Base-by-base conservation (phyloP, 2,329 filamentous ascomycete species). In the Dryadomyces quercivorus region DNA sequence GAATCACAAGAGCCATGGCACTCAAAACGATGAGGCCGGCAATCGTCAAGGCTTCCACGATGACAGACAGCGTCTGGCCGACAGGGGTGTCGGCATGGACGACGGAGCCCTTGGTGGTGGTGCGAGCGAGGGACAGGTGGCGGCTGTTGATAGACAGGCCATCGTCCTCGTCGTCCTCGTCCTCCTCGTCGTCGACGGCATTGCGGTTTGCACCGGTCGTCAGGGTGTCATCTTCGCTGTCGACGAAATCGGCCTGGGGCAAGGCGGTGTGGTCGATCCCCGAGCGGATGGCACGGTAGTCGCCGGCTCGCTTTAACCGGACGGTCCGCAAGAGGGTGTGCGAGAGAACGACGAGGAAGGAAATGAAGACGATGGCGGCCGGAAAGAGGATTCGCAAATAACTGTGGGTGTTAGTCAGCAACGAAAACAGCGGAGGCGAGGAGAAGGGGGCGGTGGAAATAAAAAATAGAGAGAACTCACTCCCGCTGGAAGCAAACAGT, bases 321-420 rank as follows among this genome's bases (percentile, higher is more conserved):
- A 76, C 67, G 58, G 74, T 72, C 55, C 76, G 77, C 57, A 74
- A 72, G 59, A 81, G 67, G 61, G 77, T 72, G 64, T 84, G 81
- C 61, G 77, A 65, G 56, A 77, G 61, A 55, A 95, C 77, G 61
- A 82, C 75, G 52, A 86, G 66, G 60, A 91, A 67, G 7, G 93
- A 97, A 26, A 86, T 62, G 59, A 71, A 77, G 67, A 90, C 80
- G 56, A 85, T 75, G 58, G 84, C 71, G 57, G 93, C 73, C 54
- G 93, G 93, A 54, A 97, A 76, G 49, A 95, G 74, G 57, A 88
- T 81, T 69, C 88, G 84, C 53, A 95, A 78, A 67, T 87, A 91
- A 68, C 88, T 92, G 12, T 21, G 13, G 15, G 52, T 36, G 45
- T 48, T n/a, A 10, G n/a, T 21, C 10, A 45, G 40, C 5, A 18